Base-by-base conservation (phyloP, 345 rosid species). In the Jatropha curcas region DNA sequence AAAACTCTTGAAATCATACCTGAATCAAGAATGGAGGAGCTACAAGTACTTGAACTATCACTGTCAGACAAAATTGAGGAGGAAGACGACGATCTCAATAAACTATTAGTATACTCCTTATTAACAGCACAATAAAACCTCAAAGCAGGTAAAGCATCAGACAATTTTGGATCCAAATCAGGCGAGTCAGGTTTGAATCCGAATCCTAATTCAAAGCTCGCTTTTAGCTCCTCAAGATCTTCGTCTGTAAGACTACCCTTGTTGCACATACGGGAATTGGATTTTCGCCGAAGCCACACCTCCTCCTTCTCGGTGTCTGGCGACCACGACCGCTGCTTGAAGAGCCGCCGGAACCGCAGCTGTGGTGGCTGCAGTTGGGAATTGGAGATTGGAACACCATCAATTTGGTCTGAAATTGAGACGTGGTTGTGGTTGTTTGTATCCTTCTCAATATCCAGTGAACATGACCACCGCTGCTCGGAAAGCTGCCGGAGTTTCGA, bases 211-310 rank as follows among this genome's bases (percentile, higher is more conserved):
- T 94, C 99, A 66, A 94, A 86, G 25, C 91, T 89, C 0, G 88
- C 99, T 35, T 82, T 92, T 6, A 94, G 88, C 87, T 94, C 99
- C 60, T 86, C 87, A 14, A 94, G 64, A 74, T 94, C 98, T 39
- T 88, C 98, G 68, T 92, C 90, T 11, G 92, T 87, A 1, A 92
- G 85, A 81, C 93, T 90, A 81, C 93, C 90, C 70, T 77, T 81
- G 61, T 83, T 72, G 37, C 81, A 82, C 60, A 20, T 24, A 12
- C 73, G 20, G 16, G 71, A 5, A 22, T 73, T 87, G 1, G 71
- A 86, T 63, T 86, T 86, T 59, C 83, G 79, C 50, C 91, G 68
- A 31, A 67, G 84, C 98, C 98, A 94, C 39, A 88, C 88, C 74
- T 89, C 94, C 45, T 94, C 97, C 5, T 97, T 84, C 55, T 79